Base-by-base conservation (phyloP, 2,329 filamentous ascomycete species). In the Venturia asperata region DNA sequence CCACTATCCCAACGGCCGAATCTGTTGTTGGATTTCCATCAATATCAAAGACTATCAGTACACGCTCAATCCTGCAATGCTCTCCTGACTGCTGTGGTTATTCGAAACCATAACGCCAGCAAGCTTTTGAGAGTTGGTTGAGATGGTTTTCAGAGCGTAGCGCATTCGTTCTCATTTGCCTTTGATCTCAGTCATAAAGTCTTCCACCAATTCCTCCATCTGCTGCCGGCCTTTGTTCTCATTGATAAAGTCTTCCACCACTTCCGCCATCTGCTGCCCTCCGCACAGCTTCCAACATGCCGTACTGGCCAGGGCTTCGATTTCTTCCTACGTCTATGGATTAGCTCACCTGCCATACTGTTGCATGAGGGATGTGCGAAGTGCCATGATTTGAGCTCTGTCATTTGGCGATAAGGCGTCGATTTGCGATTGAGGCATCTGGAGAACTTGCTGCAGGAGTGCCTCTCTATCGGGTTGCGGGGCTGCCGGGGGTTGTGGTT, bases 381-480 rank as follows among this genome's bases (percentile, higher is more conserved):
- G 79, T 45, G 87, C 81, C 79, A 96, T 83, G 65, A 97, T 88
- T 75, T 97, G 91, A 67, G 85, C 84, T 64, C 89, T 83, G 72
- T 94, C 88, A 24, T 85, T 83, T 45, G 91, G 88, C 6, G 89
- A 86, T 61, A 97, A 79, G 72, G 86, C 84, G 73, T 93, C 88
- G 70, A 97, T 92, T 65, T 90, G 85, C 66, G 90, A 83, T 71
- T 90, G 88, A 2, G 91, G 85, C 79, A 97, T 86, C 64, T 83
- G 85, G 79, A 97, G 81, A 61, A 97, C 89, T 70, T 92, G 89
- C 68, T 89, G 85, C 74, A 96, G 87, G 64, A 96, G 82, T 55
- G 87, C 85, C 61, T 90, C 87, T 52, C 89, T 85, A 66, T 89
- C 85, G 63, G 75, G 77, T 41, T 74, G 77, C 11, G 78, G 79